A percentile compares a stretch with the other conserved stretches of the same genome.
These are phyloP conservation scores for Lodderomyces elongisporus DNA, from an alignment of 1,139 yeast species.

Conservation along the genomic window DNA sequence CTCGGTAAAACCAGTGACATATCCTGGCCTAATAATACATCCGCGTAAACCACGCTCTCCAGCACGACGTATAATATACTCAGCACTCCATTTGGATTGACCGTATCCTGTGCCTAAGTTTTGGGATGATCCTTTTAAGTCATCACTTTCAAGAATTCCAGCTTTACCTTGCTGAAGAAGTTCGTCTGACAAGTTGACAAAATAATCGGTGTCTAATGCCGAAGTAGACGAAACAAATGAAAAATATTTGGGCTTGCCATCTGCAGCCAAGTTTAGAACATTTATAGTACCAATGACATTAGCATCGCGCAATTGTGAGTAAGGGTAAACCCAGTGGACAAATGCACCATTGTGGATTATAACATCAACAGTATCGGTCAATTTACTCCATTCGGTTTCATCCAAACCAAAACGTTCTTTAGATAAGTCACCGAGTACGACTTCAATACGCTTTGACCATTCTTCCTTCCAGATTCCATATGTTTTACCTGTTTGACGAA, in stretches of 20 bases:
- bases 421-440: slow-evolving; percentile 82
- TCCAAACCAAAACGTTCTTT: slow-evolving; percentile 64
- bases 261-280: slow-evolving; percentile 70
- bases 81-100: slow-evolving; percentile 97
- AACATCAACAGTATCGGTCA: slow-evolving; percentile 64
- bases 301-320: slow-evolving; percentile 83
- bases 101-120: slow-evolving; percentile 95
- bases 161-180: slow-evolving; percentile 56
- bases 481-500: slow-evolving; percentile 70
- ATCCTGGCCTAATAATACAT: slow-evolving; percentile 90
- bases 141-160: slow-evolving; percentile 81
- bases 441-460: slow-evolving; percentile 55
- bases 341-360: slow-evolving; percentile 95
- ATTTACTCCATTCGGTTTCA: slow-evolving; percentile 50
- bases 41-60: slow-evolving; percentile 85
- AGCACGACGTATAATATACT: slow-evolving; percentile 79
- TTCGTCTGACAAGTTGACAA: slow-evolving; percentile 70
- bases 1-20: slow-evolving; percentile 78
- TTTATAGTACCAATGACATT: slow-evolving; percentile 87
- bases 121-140: slow-evolving; percentile 67
- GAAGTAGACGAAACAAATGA: slow-evolving; percentile 96
- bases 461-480: slow-evolving; percentile 80
- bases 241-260: slow-evolving; percentile 82
- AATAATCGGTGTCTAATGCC: slow-evolving; percentile 79
- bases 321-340: slow-evolving; percentile 98